Evolutionary conservation across 164 flowering plant genomes (phyloP).

Genomic region (Nelumbo lutea): DNA sequence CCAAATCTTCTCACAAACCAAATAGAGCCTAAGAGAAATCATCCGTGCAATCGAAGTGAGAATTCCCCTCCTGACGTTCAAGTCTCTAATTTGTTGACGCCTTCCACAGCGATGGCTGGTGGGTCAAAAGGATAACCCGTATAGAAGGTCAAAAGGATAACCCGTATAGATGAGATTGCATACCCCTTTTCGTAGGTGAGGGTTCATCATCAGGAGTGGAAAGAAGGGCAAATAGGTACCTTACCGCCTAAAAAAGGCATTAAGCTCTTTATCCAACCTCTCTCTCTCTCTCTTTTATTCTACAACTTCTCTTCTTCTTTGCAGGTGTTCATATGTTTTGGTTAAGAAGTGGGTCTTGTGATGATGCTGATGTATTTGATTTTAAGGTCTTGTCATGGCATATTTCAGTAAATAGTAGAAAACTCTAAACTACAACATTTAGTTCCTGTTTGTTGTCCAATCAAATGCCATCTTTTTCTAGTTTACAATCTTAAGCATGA

Average conservation of each 20-base stretch:
- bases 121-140: conserved; percentile 8
- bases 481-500: no score
- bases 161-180: not conserved
- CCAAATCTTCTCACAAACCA: no score
- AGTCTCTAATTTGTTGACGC: conserved; percentile 11
- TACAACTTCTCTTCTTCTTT: not conserved
- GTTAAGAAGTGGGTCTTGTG: no score
- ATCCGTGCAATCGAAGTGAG: conserved; percentile 6
- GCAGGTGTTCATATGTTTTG: no score
- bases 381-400: no score
- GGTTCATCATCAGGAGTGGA: conserved; percentile 11
- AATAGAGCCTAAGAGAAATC: conserved; percentile 2
- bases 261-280: no score
- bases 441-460: no score
- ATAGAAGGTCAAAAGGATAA: not conserved
- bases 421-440: no score
- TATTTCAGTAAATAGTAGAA: no score
- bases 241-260: not conserved
- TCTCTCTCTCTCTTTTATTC: not conserved
- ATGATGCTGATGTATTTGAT: no score
- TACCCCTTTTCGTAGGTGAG: conserved; percentile 1
- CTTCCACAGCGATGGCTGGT: conserved; percentile 23
- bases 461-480: no score
- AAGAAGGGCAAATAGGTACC: not conserved
- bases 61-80: conserved; percentile 12